Base-by-base conservation (phyloP, 2,329 filamentous ascomycete genomes). In the Zymoseptoria brevis region DNA sequence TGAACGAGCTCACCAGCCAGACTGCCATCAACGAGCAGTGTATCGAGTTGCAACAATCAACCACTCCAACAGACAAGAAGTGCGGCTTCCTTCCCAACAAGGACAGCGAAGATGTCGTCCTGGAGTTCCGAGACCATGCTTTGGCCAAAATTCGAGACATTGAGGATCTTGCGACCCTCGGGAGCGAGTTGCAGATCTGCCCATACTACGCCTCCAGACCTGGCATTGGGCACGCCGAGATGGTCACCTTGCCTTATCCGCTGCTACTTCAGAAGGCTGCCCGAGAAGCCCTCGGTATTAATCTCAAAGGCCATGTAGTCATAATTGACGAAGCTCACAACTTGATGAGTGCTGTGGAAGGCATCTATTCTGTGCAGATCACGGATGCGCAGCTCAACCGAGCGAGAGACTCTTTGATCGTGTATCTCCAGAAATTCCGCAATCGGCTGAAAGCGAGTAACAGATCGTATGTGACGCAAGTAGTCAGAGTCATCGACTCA, bases 291-390 rank as follows among this genome's bases (percentile, higher is more conserved):
- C 80, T 99, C 0, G 87, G 88, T 0, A 85, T 99, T 50, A 93
- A 88, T 22, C 75, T 99, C 8, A 91, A 95, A 67, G 85, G 86
- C 4, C 94, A 96, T 69, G 80, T 99, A 0, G 86, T 99, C n/a
- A 88, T 99, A 24, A 89, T 99, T 53, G 94, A 99, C 66, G 94
- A 99, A 77, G 94, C 94, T 0, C 94, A 99, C 72, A 99, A 99
- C 70, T 83, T 99, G 56, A 96, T 96, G 87, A 92, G 96, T 72
- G 91, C 93, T 0, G 90, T 99, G 52, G 84, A 90, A 16, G 87
- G 86, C 52, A 94, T 96, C 35, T 86, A 96, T 71, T 92, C 92
- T 0, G 84, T 90, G 0, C 84, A 88, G 41, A 81, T 97, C 19
- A 84, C 83, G 2, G 77, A 96, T 3, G 77, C 77, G 24, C 91